Evolutionary conservation across 257 asterid species (phyloP), one percentile per base, ranked within the genome.

Genomic region (Gynochthodes officinalis): DNA sequence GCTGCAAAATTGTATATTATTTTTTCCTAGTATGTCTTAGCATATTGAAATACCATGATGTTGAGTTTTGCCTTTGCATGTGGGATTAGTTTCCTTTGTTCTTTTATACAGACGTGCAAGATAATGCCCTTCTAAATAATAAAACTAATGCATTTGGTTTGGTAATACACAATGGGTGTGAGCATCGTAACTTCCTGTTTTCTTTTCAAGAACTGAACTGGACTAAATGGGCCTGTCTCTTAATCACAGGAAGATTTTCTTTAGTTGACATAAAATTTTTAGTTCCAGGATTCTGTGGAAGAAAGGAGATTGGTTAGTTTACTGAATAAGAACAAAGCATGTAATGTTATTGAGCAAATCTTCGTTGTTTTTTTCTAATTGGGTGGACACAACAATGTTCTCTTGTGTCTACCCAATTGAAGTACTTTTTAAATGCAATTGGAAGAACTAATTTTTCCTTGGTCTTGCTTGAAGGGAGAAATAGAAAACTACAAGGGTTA

Each of bases 401-500:
- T 62, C 28, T 19, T 11, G 18, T 18, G 12, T 12, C 46, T 7
- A 43, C 32, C 33, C 39, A 8, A 61, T 27, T 76, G 37, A 25
- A 49, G 23, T 48, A 63, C 32, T 13, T 73, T 57, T 64, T 70
- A 37, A 69, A 58, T 69, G 19, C 43, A 49, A 44, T 18, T 49
- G 28, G 18, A 27, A 37, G 18, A 14, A 46, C 43, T 72, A 10
- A 59, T 27, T 49, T 54, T 39, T 69, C 50, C 65, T 49, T n/a
- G 57, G 23, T 62, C 12, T 78, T 70, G 28, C 60, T 64, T 84
- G 84, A 83, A 94, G 97, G 97, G 77, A 94, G 99, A 82, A 94
- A 89, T 75, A 82, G 87, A 79, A 91, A 85, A 72, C 84, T 88
- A 70, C 97, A 94, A 78, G 99, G 99, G 40, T 73, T 94, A 80